Conservation (phyloP, 441 rosid species). For the Croton laevigatus region DNA sequence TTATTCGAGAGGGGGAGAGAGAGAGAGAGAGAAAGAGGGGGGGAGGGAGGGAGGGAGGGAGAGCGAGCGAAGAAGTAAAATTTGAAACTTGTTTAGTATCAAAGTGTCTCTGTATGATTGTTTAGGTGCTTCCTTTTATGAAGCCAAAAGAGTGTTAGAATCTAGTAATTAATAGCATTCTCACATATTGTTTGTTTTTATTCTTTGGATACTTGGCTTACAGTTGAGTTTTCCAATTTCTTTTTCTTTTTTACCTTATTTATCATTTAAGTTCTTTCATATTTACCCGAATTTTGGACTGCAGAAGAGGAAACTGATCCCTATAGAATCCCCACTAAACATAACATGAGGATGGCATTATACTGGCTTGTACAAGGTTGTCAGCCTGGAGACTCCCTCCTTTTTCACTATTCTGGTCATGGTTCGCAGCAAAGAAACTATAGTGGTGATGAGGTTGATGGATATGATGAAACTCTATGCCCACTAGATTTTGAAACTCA, state of each 20-base stretch:
- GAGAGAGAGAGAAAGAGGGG: too few relatives aligned
- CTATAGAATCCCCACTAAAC: constrained; percentile 65
- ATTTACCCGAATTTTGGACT: constrained; percentile 10
- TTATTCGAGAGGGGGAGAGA: too few relatives aligned
- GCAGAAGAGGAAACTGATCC: constrained; percentile 94
- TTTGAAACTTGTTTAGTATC: too few relatives aligned
- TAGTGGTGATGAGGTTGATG: constrained; percentile 76
- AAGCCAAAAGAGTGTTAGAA: too few relatives aligned
- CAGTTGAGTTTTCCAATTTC: neutral
- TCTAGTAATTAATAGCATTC: too few relatives aligned
- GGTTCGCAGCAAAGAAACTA: constrained; percentile 78
- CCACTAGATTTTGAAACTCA: constrained; percentile 88
- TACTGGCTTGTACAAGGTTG: constrained; percentile 92
- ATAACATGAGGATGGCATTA: constrained; percentile 78
- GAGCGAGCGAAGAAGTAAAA: too few relatives aligned
- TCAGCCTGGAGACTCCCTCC: constrained; percentile 82
- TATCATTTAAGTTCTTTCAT: neutral
- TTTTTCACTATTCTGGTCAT: constrained; percentile 92
- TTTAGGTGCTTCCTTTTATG: too few relatives aligned
- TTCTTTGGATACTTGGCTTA: too few relatives aligned
- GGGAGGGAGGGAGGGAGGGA: too few relatives aligned
- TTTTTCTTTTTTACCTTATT: neutral
- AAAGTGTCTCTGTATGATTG: too few relatives aligned
- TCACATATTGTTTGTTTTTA: too few relatives aligned
- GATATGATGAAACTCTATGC: constrained; percentile 81